Evolutionary conservation across 2,329 filamentous ascomycete species (phyloP).

Genomic region (Talaromyces sp.): DNA sequence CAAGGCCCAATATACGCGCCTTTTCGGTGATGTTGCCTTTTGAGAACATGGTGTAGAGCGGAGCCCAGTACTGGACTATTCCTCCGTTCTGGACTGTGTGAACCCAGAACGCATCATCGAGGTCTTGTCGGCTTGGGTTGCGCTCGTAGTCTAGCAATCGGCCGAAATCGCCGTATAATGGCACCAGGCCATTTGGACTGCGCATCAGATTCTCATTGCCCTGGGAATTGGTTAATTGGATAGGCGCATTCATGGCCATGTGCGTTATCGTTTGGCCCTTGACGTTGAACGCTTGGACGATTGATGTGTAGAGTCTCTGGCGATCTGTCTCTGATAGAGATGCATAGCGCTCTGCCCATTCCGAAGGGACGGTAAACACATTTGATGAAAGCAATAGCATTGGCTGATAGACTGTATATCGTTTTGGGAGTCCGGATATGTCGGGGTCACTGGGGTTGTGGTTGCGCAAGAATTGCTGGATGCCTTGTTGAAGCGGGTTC

Average conservation of each 20-base stretch:
- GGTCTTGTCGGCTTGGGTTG: slow-evolving; percentile 52
- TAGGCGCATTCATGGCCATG: slow-evolving; percentile 60
- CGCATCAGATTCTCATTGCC: slow-evolving; percentile 67
- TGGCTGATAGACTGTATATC: slow-evolving; percentile 58
- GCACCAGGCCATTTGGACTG: slow-evolving; percentile 67
- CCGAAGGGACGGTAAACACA: slow-evolving; percentile 39
- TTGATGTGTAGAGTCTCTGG: slow-evolving; percentile 42
- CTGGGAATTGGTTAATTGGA: slow-evolving; percentile 39
- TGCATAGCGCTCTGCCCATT: slow-evolving; percentile 32
- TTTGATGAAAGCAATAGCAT: slow-evolving; percentile 57
- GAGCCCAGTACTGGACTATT: slow-evolving; percentile 82
- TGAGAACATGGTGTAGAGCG: slow-evolving; percentile 90
- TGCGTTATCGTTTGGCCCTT: slow-evolving; percentile 47
- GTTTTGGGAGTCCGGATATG: slow-evolving; percentile 36
- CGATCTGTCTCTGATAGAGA: slow-evolving; percentile 31
- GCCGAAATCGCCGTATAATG: slow-evolving; percentile 74
- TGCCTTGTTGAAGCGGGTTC: slow-evolving; percentile 36
- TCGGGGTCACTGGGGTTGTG: slow-evolving; percentile 21
- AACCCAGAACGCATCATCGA: slow-evolving; percentile 73
- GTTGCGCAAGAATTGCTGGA: slow-evolving; percentile 32
- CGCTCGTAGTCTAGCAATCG: slow-evolving; percentile 34
- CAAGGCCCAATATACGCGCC: slow-evolving; percentile 62
- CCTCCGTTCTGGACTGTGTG: slow-evolving; percentile 71
- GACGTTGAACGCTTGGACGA: slow-evolving; percentile 41
- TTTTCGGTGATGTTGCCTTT: slow-evolving; percentile 90